A percentile compares a stretch with the other conserved stretches of the same genome.
These are phyloP conservation scores for Mycena pura DNA, from an alignment of 768 basidiomycete genomes.

Conservation along the genomic window DNA sequence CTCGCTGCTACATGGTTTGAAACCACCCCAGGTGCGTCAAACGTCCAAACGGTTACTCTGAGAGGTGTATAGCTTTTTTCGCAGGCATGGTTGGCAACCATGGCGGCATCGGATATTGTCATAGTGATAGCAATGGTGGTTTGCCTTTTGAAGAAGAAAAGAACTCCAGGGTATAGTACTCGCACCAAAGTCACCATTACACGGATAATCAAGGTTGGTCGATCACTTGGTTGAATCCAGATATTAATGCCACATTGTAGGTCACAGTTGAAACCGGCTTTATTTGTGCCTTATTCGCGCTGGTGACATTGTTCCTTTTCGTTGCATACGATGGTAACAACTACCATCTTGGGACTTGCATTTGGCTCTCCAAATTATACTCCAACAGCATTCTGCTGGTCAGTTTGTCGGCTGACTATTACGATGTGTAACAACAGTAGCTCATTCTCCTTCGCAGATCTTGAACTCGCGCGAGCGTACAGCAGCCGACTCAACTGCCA, in stretches of 20 bases:
- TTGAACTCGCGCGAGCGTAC: conserved; percentile 1
- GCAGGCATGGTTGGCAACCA: conserved; percentile 4
- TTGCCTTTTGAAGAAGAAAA: not conserved
- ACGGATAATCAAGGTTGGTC: not conserved
- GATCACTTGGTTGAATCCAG: not conserved
- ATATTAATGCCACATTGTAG: not conserved
- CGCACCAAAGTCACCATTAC: not conserved
- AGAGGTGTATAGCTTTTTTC: too few relatives aligned
- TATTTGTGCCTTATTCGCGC: not conserved
- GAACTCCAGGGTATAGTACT: not conserved
- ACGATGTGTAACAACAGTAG: too few relatives aligned
- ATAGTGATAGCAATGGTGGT: not conserved
- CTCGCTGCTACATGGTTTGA: not conserved
- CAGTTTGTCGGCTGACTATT: too few relatives aligned
- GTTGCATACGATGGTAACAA: not conserved
- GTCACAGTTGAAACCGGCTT: conserved; percentile 10
- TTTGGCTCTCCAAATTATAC: conserved; percentile 7
- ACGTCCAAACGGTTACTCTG: not conserved
- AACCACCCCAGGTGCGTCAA: conserved; percentile 1
- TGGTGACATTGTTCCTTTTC: not conserved
- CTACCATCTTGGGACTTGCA: conserved; percentile 1
- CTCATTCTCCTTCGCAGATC: not conserved
- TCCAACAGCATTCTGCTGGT: conserved; percentile 19
- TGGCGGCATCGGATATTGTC: not conserved
- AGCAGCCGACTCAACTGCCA: too few relatives aligned